Percentiles rank a stretch among this genome's conserved stretches.
phyloP scores from a whole-genome alignment of 2,329 filamentous ascomycete genomes.

The Iodosphaeria phyllophila region DNA sequence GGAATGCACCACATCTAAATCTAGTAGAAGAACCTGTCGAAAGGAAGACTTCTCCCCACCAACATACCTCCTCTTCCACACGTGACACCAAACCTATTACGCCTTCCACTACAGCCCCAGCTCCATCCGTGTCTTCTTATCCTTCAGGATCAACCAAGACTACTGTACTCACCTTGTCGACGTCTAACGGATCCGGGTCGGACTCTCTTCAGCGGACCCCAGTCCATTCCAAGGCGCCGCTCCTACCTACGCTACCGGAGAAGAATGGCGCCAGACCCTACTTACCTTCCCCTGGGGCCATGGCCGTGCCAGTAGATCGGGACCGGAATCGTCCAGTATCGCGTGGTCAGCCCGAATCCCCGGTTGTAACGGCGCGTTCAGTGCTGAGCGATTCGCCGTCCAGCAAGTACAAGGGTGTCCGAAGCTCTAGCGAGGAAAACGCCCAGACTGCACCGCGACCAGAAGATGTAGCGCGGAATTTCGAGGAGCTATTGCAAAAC shows the following conservation, averaged over 20 bases:
- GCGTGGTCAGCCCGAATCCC: conserved; percentile 11
- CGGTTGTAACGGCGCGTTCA: conserved; percentile 14
- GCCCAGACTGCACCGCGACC: conserved; percentile 21
- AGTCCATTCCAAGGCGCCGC: conserved; percentile 7
- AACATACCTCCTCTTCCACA: too few relatives aligned
- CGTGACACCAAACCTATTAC: too few relatives aligned
- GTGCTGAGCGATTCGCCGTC: conserved; percentile 30
- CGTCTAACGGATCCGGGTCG: conserved; percentile 4
- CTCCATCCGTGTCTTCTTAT: too few relatives aligned
- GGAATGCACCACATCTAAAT: too few relatives aligned
- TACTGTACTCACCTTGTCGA: conserved; percentile 6
- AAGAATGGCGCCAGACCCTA: conserved; percentile 11
- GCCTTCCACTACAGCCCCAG: too few relatives aligned
- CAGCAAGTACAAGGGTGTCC: conserved; percentile 30
- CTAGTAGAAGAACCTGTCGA: too few relatives aligned
- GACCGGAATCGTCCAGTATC: conserved; percentile 4
- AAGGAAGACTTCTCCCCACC: too few relatives aligned
- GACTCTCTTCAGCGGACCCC: conserved; percentile 8
- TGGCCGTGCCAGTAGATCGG: conserved; percentile 1
- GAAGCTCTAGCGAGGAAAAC: conserved; percentile 38
- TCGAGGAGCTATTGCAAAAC: conserved; percentile 67
- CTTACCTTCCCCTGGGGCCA: conserved; percentile 6
- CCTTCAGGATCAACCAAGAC: too few relatives aligned
- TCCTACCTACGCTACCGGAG: conserved; percentile 13
- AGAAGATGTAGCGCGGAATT: conserved; percentile 47